Evolutionary conservation across 2,329 filamentous ascomycete genomes (phyloP), one percentile per base, ranked within the genome.

Genomic region (Cordyceps militaris): DNA sequence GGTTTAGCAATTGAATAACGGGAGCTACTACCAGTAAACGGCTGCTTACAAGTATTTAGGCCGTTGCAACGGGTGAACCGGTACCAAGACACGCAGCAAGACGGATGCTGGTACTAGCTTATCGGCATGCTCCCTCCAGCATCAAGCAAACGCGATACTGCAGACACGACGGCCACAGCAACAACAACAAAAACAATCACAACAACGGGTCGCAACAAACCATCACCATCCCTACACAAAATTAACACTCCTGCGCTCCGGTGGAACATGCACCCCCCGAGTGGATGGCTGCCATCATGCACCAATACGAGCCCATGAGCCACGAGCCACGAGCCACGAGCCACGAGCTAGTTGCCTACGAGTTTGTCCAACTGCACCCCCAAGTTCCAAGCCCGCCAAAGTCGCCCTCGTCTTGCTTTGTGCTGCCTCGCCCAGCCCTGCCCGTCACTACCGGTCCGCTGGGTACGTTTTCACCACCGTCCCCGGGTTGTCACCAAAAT

Each of bases 251-350:
- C 28, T 28, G 48, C 48, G 5, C 23, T n/a, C 16, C 21, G 4
- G 34, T 51, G 48, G 14, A 19, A 51, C 34, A 28, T 51, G 48
- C 48, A 19, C 23, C 48, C 23, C 48, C 34, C 16, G 13, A 51
- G 34, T 28, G 48, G 34, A 51, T 38, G 48, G 48, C 32, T 36
- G 21, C 30, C 34, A 3, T 19, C 23, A 19, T 51, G 48, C 48
- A 26, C 48, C 34, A 26, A 51, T 51, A 51, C 48, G 48, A 51
- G 48, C 48, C 48, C 34, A 48, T n/a, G 23, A 40, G 48, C 38
- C 38, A 42, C 38, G 11, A 43, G 19, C 40, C 40, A 36, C 34
- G 13, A 5, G 28, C 32, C 34, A 52, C 49, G 24, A 23, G 16
- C 42, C 21, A 26, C 19, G 21, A 13, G 21, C n/a, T n/a, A 42